Evolutionary conservation across 2,329 filamentous ascomycete species (phyloP), one percentile per base, ranked within the genome.

Genomic region (Paraphaeosphaeria sporulosa): DNA sequence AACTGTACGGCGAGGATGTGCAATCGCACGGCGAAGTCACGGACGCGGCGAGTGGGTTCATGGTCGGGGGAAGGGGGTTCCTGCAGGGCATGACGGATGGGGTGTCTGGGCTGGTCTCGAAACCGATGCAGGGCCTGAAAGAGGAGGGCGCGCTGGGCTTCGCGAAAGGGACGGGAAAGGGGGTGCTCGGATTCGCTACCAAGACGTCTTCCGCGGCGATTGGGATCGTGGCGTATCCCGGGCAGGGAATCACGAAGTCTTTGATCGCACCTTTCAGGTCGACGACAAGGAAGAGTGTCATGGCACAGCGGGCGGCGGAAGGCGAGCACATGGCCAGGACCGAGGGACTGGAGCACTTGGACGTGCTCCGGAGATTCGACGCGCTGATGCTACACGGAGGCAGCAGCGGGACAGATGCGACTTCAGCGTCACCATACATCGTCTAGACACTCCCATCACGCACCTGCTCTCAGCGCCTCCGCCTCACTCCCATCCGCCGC

Each of bases 51-150:
- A 73, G 68, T 36, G 79, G 77, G 0, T 67, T 70, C 23, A 87
- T 84, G 61, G 87, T 92, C 38, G 93, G 92, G 1, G 86, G 90
- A 2, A 92, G 83, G 75, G 90, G 91, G 70, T 88, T 94, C 57
- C 88, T 87, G 0, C 85, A 88, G 56, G 91, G 92, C 0, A 80
- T 95, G 38, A 92, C 86, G 70, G 91, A 94, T 69, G 92, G 91
- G 1, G 85, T 94, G 25, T 88, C 91, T 1, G 92, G 91, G 0
- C 79, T 96, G 1, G 83, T 93, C 6, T 92, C 87, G 0, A 91
- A 94, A 64, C 93, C 93, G 0, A 74, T 89, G 1, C 84, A 84
- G 58, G 92, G 87, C 15, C 86, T 85, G 13, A 84, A 84, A 67
- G 85, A 90, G 60, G 85, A 87, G 58, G 87, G 87, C 1, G 70